Evolutionary conservation across 306 rosid species (phyloP), one percentile per base, ranked within the genome.

Genomic region (Prunus padus): DNA sequence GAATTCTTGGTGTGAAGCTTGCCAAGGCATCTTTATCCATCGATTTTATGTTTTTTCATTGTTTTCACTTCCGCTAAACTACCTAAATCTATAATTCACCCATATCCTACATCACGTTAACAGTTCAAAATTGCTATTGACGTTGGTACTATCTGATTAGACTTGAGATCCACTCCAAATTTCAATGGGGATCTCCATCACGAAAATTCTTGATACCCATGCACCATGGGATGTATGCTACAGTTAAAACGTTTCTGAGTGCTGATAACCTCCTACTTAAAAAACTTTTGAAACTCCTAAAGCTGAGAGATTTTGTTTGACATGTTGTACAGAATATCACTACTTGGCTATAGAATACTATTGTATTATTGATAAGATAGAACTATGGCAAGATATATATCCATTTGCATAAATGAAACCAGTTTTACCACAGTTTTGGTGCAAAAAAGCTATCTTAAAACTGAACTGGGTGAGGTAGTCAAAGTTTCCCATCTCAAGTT

Each of bases 161-260:
- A 51, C 47, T 46, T 16, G 59, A 70, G 62, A 70, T 51, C 74
- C 74, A 30, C 49, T 69, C 50, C 42, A 68, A 11, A 16, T 47
- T 50, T 57, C 73, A 47, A 15, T 2, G 42, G 57, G 14, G 18
- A 49, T 49, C 44, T 69, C 61, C 25, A 49, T 15, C 52, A 15
- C 26, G 59, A 68, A 15, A 47, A 7, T 26, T 69, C 60, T 25
- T 47, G 62, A 70, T 25, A 18, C 47, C 11, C 51, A 30, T 69
- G 8, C 33, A 23, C 4, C 64, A 3, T 8, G 28, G 60, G 10
- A 30, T 8, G 9, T 16, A 47, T 44, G 46, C 37, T 47, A 15
- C n/a, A 8, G 59, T 16, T 16, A 25, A 30, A 13, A 61, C 2
- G 11, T n/a, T 30, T 74, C 78, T 3, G 51, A 63, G 15, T 30